Evolutionary conservation across 305 asterid genomes (phyloP).

Genomic region (Fraxinus floribunda): DNA sequence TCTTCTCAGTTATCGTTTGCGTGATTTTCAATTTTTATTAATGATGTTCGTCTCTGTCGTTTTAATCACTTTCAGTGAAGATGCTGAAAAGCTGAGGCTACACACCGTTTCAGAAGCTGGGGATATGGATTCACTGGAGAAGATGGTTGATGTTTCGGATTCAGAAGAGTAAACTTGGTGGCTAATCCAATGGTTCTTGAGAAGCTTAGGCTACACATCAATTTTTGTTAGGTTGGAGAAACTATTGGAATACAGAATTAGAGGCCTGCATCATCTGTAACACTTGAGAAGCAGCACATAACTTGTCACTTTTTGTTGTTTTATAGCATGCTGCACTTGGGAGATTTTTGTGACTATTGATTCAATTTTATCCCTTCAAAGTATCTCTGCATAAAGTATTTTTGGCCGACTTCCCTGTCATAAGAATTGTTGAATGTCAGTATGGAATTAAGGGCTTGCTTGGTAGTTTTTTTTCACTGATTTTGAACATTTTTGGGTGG

Average conservation of each 20-base stretch:
- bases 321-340: neutral
- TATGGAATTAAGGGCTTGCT: neutral
- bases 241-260: constrained; percentile 2
- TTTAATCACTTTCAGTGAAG: constrained; percentile 58
- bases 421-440: neutral
- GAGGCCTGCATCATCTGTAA: constrained; percentile 3
- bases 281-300: neutral
- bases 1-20: neutral
- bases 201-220: constrained; percentile 2
- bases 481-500: too few species aligned
- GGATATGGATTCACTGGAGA: constrained; percentile 70
- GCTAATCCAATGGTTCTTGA: constrained; percentile 39
- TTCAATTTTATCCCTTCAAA: neutral
- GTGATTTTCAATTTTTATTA: constrained; percentile 11
- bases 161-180: constrained; percentile 35
- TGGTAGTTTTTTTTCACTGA: too few species aligned
- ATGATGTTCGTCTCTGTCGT: neutral
- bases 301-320: neutral
- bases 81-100: constrained; percentile 83
- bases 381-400: neutral
- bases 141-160: constrained; percentile 71
- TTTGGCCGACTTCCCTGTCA: neutral
- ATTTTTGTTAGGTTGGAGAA: constrained; percentile 5
- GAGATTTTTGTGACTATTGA: neutral
- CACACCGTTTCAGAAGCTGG: constrained; percentile 78